Evolutionary conservation across 2,329 filamentous ascomycete genomes (phyloP).

Genomic region (Fusarium haematococcum): DNA sequence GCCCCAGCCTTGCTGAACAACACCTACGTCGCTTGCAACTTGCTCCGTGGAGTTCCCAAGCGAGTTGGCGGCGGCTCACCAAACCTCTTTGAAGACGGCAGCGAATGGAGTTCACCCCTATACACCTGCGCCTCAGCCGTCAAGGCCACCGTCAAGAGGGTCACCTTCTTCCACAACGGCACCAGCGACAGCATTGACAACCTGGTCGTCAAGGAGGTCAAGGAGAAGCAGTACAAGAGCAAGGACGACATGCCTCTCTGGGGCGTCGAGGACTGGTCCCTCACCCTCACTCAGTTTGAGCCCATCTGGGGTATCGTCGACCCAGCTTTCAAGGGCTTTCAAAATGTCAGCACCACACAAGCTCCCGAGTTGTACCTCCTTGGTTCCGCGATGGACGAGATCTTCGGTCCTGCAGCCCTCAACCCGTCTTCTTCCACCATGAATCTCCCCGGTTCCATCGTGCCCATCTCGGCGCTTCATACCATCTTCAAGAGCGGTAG

Average conservation of each 20-base stretch:
- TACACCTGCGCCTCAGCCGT: conserved; percentile 57
- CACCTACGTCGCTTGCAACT: conserved; percentile 25
- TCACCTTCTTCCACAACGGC: conserved; percentile 57
- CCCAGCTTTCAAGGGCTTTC: conserved; percentile 22
- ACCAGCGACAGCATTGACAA: conserved; percentile 49
- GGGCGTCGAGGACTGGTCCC: conserved; percentile 46
- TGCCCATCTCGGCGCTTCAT: conserved; percentile 11
- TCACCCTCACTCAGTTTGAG: conserved; percentile 21
- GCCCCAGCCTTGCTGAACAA: conserved; percentile 17
- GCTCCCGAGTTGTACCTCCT: conserved; percentile 28
- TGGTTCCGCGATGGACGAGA: background rate
- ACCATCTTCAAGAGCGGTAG: conserved; percentile 13
- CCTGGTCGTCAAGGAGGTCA: conserved; percentile 50
- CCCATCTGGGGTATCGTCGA: conserved; percentile 41
- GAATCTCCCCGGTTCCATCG: conserved; percentile 32
- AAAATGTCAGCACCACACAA: conserved; percentile 28
- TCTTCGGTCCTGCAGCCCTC: background rate
- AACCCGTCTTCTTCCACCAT: background rate
- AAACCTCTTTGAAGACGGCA: conserved; percentile 54
- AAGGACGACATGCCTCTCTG: conserved; percentile 49
- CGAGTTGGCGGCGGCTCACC: conserved; percentile 49
- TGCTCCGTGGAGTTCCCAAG: conserved; percentile 54
- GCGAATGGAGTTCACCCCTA: conserved; percentile 56
- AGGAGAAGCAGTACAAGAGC: conserved; percentile 51
- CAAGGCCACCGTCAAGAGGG: conserved; percentile 59